These are phyloP conservation scores for Usnea hakonensis DNA, from an alignment of 495 filamentous ascomycete species.

Conservation along the genomic window DNA sequence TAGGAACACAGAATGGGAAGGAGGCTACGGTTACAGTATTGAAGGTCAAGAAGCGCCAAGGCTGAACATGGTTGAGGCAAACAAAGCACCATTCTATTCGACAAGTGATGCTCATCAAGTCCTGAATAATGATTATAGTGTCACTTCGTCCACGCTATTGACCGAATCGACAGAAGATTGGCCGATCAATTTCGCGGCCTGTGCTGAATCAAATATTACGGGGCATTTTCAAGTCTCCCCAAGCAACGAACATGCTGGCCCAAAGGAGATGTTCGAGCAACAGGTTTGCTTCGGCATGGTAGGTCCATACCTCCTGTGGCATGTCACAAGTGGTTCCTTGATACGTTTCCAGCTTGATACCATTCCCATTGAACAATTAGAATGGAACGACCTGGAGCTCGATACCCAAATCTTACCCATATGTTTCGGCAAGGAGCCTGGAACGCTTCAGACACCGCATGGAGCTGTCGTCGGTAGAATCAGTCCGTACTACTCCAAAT, in stretches of 20 bases:
- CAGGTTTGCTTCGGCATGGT: conserved; percentile 16
- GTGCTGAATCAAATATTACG: too few species aligned
- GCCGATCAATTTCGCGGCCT: too few species aligned
- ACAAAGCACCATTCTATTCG: background rate
- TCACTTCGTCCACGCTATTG: too few species aligned
- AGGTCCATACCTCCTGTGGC: background rate
- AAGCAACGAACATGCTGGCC: background rate
- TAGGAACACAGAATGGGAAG: too few species aligned
- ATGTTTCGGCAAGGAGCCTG: background rate
- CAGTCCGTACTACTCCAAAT: conserved; percentile 3
- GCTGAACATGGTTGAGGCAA: background rate
- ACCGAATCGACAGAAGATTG: too few species aligned
- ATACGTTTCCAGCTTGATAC: conserved; percentile 5
- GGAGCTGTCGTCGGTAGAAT: conserved; percentile 7
- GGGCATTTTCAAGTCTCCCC: too few species aligned
- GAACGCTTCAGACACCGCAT: background rate
- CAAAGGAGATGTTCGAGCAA: background rate
- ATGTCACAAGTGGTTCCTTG: too few species aligned
- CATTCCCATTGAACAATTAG: background rate
- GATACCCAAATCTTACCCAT: background rate
- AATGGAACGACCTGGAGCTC: background rate
- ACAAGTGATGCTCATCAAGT: background rate
- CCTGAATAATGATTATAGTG: background rate
- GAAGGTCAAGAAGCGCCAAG: background rate
- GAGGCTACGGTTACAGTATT: background rate